Percentiles rank a stretch among this genome's conserved stretches.
Conservation (phyloP, 306 rosid species). For the Vigna nakashimae region DNA sequence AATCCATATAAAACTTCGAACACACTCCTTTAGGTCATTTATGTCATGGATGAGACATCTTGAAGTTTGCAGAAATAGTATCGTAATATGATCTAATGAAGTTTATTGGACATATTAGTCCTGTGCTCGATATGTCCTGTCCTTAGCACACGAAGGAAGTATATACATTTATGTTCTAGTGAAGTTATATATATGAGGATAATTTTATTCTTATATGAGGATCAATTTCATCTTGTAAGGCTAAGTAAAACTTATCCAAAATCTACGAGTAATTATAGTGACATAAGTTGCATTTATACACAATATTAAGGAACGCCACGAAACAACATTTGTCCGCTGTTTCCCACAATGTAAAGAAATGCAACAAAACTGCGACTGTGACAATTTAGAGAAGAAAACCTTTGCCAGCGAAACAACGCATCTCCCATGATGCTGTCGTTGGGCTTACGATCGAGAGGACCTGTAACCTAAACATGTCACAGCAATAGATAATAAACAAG, state of each 20-base stretch:
- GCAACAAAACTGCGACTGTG: not conserved
- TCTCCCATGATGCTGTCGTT: constrained; percentile 68
- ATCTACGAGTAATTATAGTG: not conserved
- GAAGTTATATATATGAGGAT: too few relatives aligned
- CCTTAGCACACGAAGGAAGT: too few relatives aligned
- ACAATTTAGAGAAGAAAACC: constrained; percentile 47
- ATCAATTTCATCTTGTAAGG: too few relatives aligned
- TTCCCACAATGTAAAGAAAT: not conserved
- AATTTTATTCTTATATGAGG: too few relatives aligned
- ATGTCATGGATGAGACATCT: not conserved
- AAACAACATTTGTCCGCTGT: not conserved
- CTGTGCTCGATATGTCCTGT: too few relatives aligned
- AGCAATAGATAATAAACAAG: not conserved
- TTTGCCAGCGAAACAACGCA: constrained; percentile 95
- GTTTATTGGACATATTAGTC: too few relatives aligned
- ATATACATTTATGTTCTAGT: too few relatives aligned
- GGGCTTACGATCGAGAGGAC: constrained; percentile 84
- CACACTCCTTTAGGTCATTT: not conserved
- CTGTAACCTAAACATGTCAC: constrained; percentile 66
- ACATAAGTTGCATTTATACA: not conserved
- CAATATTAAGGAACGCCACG: not conserved
- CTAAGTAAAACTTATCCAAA: too few relatives aligned
- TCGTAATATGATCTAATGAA: too few relatives aligned
- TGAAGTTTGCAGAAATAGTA: too few relatives aligned
- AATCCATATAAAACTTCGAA: not conserved